Evolutionary conservation across 176 grass and related monocot species (phyloP).

Genomic region (Aegilops bicornis): DNA sequence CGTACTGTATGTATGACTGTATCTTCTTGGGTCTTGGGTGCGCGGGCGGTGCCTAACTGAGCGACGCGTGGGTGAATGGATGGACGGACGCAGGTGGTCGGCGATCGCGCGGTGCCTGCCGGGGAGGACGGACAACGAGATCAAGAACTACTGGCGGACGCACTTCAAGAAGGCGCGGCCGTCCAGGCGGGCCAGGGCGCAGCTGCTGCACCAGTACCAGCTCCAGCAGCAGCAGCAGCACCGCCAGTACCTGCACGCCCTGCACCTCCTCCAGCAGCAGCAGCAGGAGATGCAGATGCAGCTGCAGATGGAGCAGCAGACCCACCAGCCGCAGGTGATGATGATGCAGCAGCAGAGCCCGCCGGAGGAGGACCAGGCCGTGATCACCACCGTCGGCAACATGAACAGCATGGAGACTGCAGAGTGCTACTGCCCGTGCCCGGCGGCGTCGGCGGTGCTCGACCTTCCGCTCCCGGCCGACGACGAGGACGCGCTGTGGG

Average conservation of each 20-base stretch:
- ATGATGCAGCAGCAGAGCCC: background rate
- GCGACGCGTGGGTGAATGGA: background rate
- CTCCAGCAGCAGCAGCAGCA: conserved; percentile 46
- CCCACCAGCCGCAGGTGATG: background rate
- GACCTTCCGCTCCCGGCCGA: background rate
- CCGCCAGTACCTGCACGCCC: conserved; percentile 32
- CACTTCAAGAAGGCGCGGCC: conserved; percentile 87
- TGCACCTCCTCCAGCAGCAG: conserved; percentile 41
- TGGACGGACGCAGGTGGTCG: conserved; percentile 63
- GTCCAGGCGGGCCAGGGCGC: conserved; percentile 51
- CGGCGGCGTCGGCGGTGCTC: background rate
- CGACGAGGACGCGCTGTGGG: conserved; percentile 44
- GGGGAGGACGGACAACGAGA: conserved; percentile 99
- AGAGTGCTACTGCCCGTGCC: conserved; percentile 12
- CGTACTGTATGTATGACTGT: too few species aligned
- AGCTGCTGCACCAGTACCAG: conserved; percentile 62
- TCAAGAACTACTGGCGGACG: conserved; percentile 99
- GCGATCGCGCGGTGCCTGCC: conserved; percentile 92
- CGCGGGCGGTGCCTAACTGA: conserved; percentile 36
- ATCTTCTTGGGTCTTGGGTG: background rate
- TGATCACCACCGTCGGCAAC: background rate
- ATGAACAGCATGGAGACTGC: background rate
- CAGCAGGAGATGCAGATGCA: conserved; percentile 9
- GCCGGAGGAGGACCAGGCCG: background rate
- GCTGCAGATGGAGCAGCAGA: background rate